Base-by-base conservation (phyloP, 345 rosid species). In the Ailanthus altissimus region DNA sequence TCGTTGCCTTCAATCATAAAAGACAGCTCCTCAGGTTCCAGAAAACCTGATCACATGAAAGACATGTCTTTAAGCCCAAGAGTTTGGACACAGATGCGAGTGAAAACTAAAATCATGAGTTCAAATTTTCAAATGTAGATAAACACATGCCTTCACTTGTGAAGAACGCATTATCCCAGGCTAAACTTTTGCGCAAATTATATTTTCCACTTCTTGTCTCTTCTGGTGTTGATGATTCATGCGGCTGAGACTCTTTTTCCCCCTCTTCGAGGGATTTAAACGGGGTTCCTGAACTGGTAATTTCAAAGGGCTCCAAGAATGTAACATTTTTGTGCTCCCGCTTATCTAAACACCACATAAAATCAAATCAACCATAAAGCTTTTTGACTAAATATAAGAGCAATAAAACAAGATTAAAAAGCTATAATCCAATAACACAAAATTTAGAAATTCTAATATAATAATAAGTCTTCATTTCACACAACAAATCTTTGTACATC, bases 141-240 rank as follows among this genome's bases (percentile, higher is more conserved):
- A 67, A 21, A 67, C 61, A 26, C 81, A 75, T 81, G 84, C 99
- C 99, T 71, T 87, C 92, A 79, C 88, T 89, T n/a, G 99, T 95
- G 89, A 95, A 93, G 81, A 95, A 93, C 64, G 97, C 99, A 78
- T 82, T 93, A 59, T 95, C 97, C 99, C 99, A 93, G 5, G 97
- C 98, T 84, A 95, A 88, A 83, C 99, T 95, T 72, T 91, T 90
- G 60, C 98, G 91, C 82, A 92, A 70, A 73, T 90, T 92, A 76
- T 74, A 89, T 87, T 88, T 91, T 51, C 83, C 86, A 64, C 64
- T 84, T 77, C 82, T 81, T 49, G 54, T 45, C 70, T 62, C 84
- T 16, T 85, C 83, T 15, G 75, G 79, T 74, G 86, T 89, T 28
- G 62, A 76, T 23, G 90, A 89, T 56, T 85, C 78, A 14, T 76